Evolutionary conservation across 1,284 basidiomycete genomes (phyloP).

Genomic region (Earliella scabrosa): DNA sequence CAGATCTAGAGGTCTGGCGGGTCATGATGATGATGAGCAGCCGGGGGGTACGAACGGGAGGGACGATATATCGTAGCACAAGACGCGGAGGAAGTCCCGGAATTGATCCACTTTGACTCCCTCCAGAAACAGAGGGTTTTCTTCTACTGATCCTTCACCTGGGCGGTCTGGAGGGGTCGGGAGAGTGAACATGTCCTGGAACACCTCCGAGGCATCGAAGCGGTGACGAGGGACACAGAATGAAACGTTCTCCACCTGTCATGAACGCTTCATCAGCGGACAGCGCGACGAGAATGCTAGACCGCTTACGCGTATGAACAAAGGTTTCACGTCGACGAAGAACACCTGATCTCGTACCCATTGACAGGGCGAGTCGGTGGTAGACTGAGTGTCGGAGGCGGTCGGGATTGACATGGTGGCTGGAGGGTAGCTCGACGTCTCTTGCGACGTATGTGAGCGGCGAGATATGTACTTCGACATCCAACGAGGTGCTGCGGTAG

Average conservation of each 20-base stretch:
- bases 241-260: neutral
- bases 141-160: neutral
- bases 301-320: too few relatives aligned
- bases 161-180: neutral
- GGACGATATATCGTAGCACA: neutral
- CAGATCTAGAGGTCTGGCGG: neutral
- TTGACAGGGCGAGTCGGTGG: too few relatives aligned
- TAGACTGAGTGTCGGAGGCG: too few relatives aligned
- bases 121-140: neutral
- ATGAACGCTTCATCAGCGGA: neutral
- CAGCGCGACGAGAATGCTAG: too few relatives aligned
- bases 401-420: too few relatives aligned
- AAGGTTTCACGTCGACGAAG: too few relatives aligned
- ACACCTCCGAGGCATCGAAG: neutral
- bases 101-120: neutral
- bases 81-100: neutral
- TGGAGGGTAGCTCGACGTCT: too few relatives aligned
- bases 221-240: constrained; percentile 2
- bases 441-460: too few relatives aligned
- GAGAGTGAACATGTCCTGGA: neutral
- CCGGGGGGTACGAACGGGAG: neutral
- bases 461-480: too few relatives aligned
- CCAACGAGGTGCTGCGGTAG: too few relatives aligned
- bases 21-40: neutral
- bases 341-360: too few relatives aligned